A percentile compares a stretch with the other conserved stretches of the same genome.
Conservation (phyloP, 805 yeast genomes). For the Hanseniaspora valbyensis region DNA sequence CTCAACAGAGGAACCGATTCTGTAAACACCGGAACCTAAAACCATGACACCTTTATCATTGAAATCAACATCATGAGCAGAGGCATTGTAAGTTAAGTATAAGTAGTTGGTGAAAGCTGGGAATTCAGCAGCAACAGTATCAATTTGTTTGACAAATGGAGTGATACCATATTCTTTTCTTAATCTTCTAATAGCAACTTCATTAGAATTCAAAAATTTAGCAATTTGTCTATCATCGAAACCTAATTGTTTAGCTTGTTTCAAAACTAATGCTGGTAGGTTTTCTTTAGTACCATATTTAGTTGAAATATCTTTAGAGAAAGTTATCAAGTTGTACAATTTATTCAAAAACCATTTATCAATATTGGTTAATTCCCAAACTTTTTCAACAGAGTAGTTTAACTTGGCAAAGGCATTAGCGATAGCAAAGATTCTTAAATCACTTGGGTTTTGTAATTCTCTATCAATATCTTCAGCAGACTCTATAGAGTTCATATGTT, state of each 20-base stretch:
- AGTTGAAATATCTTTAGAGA: conserved; percentile 50
- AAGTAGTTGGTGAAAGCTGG: conserved; percentile 94
- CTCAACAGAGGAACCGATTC: conserved; percentile 97
- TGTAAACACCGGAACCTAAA: conserved; percentile 96
- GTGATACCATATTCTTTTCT: conserved; percentile 70
- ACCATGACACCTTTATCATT: conserved; percentile 89
- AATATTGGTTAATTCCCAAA: conserved; percentile 81
- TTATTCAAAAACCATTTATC: conserved; percentile 95
- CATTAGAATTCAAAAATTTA: conserved; percentile 48
- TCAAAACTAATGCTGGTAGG: conserved; percentile 51
- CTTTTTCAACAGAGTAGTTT: conserved; percentile 84
- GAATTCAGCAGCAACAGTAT: conserved; percentile 96
- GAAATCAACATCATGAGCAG: conserved; percentile 70
- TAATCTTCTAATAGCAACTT: conserved; percentile 68
- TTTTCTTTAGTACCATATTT: conserved; percentile 41
- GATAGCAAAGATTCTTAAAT: conserved; percentile 88
- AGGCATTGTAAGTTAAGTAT: conserved; percentile 92
- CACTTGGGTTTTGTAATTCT: conserved; percentile 94
- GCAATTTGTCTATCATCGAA: conserved; percentile 93
- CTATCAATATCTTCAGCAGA: conserved; percentile 74
- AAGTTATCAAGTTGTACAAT: conserved; percentile 60
- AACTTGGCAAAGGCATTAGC: conserved; percentile 77
- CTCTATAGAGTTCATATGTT: conserved; percentile 36
- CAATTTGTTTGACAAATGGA: conserved; percentile 94
- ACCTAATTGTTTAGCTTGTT: conserved; percentile 86